Percentiles rank a stretch among this genome's conserved stretches.
Conservation (phyloP, 371 early-diverging fungal genomes). For the Mucor circinelloides region DNA sequence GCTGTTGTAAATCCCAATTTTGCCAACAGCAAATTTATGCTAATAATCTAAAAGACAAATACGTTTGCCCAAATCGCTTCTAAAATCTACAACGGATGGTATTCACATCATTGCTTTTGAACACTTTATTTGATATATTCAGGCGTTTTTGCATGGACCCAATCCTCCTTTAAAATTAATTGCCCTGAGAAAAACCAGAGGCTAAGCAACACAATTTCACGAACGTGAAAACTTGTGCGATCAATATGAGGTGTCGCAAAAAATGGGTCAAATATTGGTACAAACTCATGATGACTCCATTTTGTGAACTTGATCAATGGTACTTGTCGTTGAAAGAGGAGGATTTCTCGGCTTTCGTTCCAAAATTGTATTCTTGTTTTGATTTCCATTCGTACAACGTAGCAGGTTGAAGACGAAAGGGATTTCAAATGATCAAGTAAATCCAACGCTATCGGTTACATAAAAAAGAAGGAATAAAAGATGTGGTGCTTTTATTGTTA, state of each 20-base stretch:
- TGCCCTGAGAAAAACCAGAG: not conserved
- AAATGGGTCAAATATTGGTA: too few species aligned
- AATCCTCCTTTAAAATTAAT: not conserved
- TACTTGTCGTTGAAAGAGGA: too few species aligned
- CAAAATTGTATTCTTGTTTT: not conserved
- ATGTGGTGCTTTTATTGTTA: not conserved
- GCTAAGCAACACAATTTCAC: not conserved
- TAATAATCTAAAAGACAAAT: too few species aligned
- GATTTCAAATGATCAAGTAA: not conserved
- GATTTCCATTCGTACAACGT: not conserved
- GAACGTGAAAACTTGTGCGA: not conserved
- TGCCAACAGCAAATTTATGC: too few species aligned
- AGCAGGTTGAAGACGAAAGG: not conserved
- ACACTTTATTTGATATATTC: too few species aligned
- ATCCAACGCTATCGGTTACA: not conserved
- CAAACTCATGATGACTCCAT: not conserved
- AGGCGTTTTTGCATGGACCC: too few species aligned
- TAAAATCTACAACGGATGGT: too few species aligned
- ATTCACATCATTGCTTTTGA: too few species aligned
- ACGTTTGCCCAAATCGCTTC: too few species aligned
- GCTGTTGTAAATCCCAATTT: too few species aligned
- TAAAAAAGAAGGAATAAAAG: not conserved
- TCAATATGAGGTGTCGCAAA: not conserved
- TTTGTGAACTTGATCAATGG: not conserved
- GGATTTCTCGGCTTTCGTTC: not conserved